Conservation (phyloP, 768 basidiomycete species). For the Imleria badia region DNA sequence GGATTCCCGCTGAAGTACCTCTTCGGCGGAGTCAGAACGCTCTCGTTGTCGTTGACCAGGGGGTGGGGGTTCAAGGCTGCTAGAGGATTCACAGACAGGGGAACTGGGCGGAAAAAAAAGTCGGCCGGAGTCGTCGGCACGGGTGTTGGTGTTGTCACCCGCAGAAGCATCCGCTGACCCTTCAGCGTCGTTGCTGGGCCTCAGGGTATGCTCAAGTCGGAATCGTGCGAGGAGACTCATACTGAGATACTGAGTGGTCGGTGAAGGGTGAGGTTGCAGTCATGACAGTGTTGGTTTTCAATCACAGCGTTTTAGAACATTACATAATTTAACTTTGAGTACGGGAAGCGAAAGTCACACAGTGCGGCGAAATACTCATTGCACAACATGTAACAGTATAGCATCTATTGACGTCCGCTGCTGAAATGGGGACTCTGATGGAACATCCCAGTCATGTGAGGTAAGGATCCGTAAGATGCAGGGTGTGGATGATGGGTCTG, state of each 20-base stretch:
- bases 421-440: background rate
- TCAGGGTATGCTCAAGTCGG: background rate
- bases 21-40: background rate
- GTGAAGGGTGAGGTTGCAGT: background rate
- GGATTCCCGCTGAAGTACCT: background rate
- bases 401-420: background rate
- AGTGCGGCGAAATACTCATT: too few species aligned
- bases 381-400: too few species aligned
- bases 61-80: background rate
- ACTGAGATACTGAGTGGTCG: background rate
- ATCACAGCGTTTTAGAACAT: too few species aligned
- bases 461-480: too few species aligned
- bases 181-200: background rate
- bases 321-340: too few species aligned
- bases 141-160: background rate
- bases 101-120: background rate
- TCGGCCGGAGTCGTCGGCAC: background rate
- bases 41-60: background rate
- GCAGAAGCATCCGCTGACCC: too few species aligned
- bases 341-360: too few species aligned
- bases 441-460: background rate
- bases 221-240: background rate
- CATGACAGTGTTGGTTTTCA: background rate
- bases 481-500: too few species aligned
- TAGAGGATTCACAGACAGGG: background rate